A percentile compares a stretch with the other conserved stretches of the same genome.
Evolutionary conservation across 2,329 filamentous ascomycete species (phyloP).

Genomic region (Ceratocystis diversiconidia): DNA sequence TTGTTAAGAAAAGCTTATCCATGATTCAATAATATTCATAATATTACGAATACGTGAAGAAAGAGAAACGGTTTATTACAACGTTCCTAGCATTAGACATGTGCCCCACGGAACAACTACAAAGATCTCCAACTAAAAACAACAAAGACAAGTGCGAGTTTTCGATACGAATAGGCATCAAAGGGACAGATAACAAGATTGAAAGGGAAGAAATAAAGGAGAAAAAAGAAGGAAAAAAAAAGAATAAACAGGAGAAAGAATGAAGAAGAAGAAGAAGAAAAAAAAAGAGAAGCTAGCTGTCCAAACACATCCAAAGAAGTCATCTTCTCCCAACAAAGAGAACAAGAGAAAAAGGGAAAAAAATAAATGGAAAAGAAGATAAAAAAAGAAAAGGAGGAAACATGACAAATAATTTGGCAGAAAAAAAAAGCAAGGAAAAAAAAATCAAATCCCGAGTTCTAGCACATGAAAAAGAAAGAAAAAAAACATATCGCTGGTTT

Average conservation of each 20-base stretch:
- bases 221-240: conserved; percentile 19
- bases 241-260: conserved; percentile 18
- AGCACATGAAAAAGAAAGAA: conserved; percentile 18
- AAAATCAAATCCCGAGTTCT: conserved; percentile 14
- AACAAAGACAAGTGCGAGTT: neutral
- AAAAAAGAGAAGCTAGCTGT: conserved; percentile 11
- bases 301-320: conserved; percentile 19
- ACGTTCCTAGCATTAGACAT: neutral
- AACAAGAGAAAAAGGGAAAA: conserved; percentile 19
- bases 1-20: too few relatives aligned
- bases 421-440: conserved; percentile 18
- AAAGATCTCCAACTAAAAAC: conserved; percentile 4
- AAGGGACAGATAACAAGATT: neutral
- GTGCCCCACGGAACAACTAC: neutral
- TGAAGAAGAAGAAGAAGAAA: conserved; percentile 11
- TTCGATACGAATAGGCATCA: conserved; percentile 2
- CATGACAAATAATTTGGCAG: conserved; percentile 17
- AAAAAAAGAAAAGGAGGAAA: conserved; percentile 19
- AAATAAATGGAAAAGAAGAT: conserved; percentile 12
- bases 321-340: conserved; percentile 13
- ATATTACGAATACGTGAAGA: too few relatives aligned
- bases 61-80: too few relatives aligned
- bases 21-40: too few relatives aligned
- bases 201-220: conserved; percentile 18
- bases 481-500: conserved; percentile 20